These are phyloP conservation scores for Curvularia hawaiiensis DNA, from an alignment of 2,329 filamentous ascomycete species.

Conservation along the genomic window DNA sequence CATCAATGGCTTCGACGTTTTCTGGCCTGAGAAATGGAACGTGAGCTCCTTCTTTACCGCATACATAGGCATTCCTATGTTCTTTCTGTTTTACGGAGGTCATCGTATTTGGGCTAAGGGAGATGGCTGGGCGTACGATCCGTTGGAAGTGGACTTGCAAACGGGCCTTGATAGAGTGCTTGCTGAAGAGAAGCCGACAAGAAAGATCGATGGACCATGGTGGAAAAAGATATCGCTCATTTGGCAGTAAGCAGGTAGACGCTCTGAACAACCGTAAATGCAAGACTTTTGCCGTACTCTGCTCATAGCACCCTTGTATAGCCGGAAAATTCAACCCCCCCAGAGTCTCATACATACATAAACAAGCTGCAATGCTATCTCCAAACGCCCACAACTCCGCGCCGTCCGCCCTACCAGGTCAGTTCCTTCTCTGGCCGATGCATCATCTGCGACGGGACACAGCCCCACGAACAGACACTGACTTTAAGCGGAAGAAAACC, in stretches of 20 bases:
- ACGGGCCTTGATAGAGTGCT: conserved; percentile 48
- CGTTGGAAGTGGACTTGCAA: conserved; percentile 58
- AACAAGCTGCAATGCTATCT: neutral
- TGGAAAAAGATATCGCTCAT: conserved; percentile 29
- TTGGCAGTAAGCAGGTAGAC: neutral
- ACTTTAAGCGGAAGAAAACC: conserved; percentile 30
- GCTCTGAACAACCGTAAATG: neutral
- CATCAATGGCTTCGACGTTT: conserved; percentile 77
- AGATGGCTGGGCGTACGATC: conserved; percentile 59
- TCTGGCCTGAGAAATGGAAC: conserved; percentile 69
- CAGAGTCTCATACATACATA: neutral
- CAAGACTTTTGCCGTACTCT: neutral
- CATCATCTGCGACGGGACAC: conserved; percentile 31
- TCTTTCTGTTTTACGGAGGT: conserved; percentile 59
- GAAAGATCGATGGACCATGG: conserved; percentile 24
- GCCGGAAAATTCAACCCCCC: neutral
- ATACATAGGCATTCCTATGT: conserved; percentile 70
- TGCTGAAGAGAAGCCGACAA: conserved; percentile 41
- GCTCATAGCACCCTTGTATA: neutral
- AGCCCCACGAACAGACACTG: conserved; percentile 41
- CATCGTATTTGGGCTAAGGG: conserved; percentile 55
- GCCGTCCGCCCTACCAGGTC: conserved; percentile 7
- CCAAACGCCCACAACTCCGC: neutral
- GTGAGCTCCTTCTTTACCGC: conserved; percentile 67
- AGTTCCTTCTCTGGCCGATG: conserved; percentile 17